Evolutionary conservation across 306 rosid species (phyloP).

Genomic region (Rosa multiflora): DNA sequence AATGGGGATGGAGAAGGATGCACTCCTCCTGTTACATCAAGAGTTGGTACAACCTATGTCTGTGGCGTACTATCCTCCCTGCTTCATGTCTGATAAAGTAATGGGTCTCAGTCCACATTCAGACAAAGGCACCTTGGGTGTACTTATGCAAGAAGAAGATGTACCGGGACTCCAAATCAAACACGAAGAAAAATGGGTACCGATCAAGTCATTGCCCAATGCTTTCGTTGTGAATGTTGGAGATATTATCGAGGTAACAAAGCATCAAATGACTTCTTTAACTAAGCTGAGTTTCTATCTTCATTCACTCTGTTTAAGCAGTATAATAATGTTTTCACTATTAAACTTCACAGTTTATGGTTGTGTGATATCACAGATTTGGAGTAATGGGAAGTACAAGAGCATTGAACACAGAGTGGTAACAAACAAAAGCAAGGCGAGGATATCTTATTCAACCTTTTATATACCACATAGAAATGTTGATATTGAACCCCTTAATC

Average conservation of each 20-base stretch:
- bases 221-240: constrained; percentile 27
- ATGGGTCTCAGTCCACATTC: constrained; percentile 47
- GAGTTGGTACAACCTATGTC: constrained; percentile 28
- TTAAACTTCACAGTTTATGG: background rate
- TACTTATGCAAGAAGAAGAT: constrained; percentile 42
- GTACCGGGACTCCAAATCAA: constrained; percentile 33
- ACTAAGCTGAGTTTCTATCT: background rate
- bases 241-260: constrained; percentile 20
- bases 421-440: constrained; percentile 28
- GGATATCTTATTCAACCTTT: constrained; percentile 30
- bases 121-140: constrained; percentile 29
- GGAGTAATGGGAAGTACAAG: constrained; percentile 51
- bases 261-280: background rate
- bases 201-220: constrained; percentile 13
- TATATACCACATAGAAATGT: constrained; percentile 23
- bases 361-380: constrained; percentile 32
- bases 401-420: constrained; percentile 46
- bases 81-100: constrained; percentile 37
- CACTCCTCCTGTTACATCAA: constrained; percentile 32
- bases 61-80: constrained; percentile 42
- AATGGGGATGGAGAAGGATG: constrained; percentile 33
- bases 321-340: background rate
- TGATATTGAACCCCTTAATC: constrained; percentile 39
- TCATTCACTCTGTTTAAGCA: background rate
- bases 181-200: constrained; percentile 15